A percentile compares a stretch with the other conserved stretches of the same genome.
These are phyloP conservation scores for Chrysoporthe puriensis DNA, from an alignment of 2,329 filamentous ascomycete species.

Conservation along the genomic window DNA sequence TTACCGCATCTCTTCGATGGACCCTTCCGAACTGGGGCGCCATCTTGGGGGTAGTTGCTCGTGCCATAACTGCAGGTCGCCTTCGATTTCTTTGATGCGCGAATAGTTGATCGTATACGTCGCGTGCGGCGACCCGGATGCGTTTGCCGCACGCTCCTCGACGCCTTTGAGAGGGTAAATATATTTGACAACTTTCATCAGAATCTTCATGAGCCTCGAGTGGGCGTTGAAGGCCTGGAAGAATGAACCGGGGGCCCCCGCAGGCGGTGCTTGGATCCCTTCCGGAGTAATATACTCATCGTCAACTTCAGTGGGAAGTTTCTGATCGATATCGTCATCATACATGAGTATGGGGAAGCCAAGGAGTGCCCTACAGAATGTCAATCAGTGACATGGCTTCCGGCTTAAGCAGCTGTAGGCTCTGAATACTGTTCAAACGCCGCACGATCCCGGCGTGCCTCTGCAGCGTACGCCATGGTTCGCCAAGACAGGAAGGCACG, in stretches of 20 bases:
- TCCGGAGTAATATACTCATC: conserved; percentile 68
- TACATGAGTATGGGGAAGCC: conserved; percentile 68
- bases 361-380: conserved; percentile 51
- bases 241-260: conserved; percentile 57
- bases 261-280: conserved; percentile 58
- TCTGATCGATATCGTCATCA: conserved; percentile 69
- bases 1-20: conserved; percentile 76
- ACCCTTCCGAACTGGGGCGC: conserved; percentile 77
- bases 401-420: not conserved
- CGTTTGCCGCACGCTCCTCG: conserved; percentile 45
- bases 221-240: conserved; percentile 70
- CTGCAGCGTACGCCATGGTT: not conserved
- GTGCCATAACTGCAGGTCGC: conserved; percentile 65
- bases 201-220: conserved; percentile 64
- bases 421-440: not conserved
- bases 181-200: conserved; percentile 66
- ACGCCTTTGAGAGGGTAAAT: conserved; percentile 67
- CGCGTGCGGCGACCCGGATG: conserved; percentile 46
- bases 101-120: conserved; percentile 67
- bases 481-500: not conserved
- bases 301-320: conserved; percentile 66
- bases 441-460: no score
- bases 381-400: not conserved
- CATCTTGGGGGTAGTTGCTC: conserved; percentile 73
- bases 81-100: conserved; percentile 67